A percentile compares a stretch with the other conserved stretches of the same genome.
These are phyloP conservation scores for Ceriops tagal DNA, from an alignment of 345 rosid species.

Conservation along the genomic window DNA sequence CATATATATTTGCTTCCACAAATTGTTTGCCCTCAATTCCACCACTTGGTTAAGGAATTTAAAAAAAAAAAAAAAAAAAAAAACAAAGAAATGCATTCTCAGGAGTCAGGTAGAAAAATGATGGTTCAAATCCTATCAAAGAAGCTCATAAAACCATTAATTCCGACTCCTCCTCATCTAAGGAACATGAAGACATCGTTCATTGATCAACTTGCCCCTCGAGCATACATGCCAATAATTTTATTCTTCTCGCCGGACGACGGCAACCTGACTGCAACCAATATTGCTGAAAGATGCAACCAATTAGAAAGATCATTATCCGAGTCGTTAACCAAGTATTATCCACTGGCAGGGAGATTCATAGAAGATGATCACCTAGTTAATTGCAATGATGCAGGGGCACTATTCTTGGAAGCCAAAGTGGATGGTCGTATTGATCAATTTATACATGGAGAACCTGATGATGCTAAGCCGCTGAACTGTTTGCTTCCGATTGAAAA, in stretches of 20 bases:
- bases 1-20: too few species aligned
- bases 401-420: conserved; percentile 21
- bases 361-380: conserved; percentile 12
- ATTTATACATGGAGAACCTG: conserved; percentile 17
- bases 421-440: conserved; percentile 12
- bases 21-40: too few species aligned
- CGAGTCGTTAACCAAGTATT: conserved; percentile 16
- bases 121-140: conserved; percentile 22
- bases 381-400: conserved; percentile 30
- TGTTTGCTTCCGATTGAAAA: conserved; percentile 27
- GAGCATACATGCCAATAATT: conserved; percentile 24
- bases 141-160: conserved; percentile 22
- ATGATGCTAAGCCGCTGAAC: conserved; percentile 8
- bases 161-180: conserved; percentile 14
- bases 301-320: conserved; percentile 22
- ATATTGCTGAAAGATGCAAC: not conserved
- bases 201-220: conserved; percentile 28
- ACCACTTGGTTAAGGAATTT: too few species aligned
- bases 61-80: too few species aligned
- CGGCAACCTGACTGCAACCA: conserved; percentile 6
- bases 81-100: too few species aligned
- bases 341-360: conserved; percentile 34
- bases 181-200: conserved; percentile 17
- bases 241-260: conserved; percentile 17
- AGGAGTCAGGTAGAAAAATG: conserved; percentile 5